Conservation (phyloP, 345 rosid species). For the Physaria fendleri region DNA sequence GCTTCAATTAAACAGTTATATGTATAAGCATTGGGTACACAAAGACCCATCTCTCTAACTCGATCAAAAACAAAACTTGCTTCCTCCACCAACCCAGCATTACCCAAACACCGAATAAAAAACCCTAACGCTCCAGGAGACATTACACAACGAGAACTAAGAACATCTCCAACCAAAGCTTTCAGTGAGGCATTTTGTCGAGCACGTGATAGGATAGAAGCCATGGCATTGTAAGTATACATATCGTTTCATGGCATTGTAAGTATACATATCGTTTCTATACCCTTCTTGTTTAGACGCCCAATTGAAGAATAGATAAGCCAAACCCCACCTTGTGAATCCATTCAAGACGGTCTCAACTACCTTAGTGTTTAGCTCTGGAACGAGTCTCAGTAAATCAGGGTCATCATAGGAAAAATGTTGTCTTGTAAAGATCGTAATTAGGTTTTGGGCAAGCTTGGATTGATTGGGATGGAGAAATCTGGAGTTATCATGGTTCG, state of each 20-base stretch:
- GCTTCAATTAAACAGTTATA: constrained; percentile 84
- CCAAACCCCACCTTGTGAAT: constrained; percentile 52
- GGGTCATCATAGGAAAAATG: constrained; percentile 42
- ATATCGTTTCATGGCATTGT: constrained; percentile 89
- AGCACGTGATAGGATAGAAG: constrained; percentile 80
- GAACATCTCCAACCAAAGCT: constrained; percentile 37
- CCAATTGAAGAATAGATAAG: constrained; percentile 60
- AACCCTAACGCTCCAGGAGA: constrained; percentile 78
- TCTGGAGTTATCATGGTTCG: constrained; percentile 14
- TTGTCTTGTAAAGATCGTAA: constrained; percentile 49
- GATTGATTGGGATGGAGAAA: constrained; percentile 26
- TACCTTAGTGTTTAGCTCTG: constrained; percentile 49
- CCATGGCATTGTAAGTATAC: constrained; percentile 90
- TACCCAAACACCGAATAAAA: constrained; percentile 69
- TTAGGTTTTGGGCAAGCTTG: constrained; percentile 34
- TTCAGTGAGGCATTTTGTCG: constrained; percentile 76
- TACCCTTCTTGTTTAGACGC: constrained; percentile 57
- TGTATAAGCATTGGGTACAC: constrained; percentile 56
- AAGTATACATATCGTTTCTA: constrained; percentile 54
- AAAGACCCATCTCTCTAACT: constrained; percentile 45
- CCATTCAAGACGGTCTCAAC: constrained; percentile 57
- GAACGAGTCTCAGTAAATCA: constrained; percentile 42
- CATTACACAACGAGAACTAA: constrained; percentile 52
- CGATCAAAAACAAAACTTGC: constrained; percentile 65
- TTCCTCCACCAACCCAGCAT: constrained; percentile 55